Evolutionary conservation across 2,329 filamentous ascomycete genomes (phyloP), one percentile per base, ranked within the genome.

Genomic region (Alternaria postmessia): DNA sequence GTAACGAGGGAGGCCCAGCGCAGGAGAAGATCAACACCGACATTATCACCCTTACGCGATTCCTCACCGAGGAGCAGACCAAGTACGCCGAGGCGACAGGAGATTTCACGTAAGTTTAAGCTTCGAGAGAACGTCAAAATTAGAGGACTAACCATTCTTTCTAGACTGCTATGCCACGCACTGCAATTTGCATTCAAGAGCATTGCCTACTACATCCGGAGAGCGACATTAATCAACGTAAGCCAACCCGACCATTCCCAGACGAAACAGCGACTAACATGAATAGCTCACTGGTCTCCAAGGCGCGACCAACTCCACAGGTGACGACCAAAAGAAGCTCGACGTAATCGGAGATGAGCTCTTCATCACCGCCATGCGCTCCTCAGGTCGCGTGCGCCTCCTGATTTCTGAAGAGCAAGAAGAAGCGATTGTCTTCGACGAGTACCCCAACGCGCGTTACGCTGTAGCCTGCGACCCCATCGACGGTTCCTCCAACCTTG

Each of bases 171-270:
- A 61, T 97, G 93, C 86, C 95, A 99, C 80, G 94, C 95, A 62
- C 91, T 99, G 61, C 95, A 98, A 81, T 99, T 98, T 85, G 94
- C 95, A 67, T 99, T 99, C 90, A 99, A 99, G 86, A 96, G 93
- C 69, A 99, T 99, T 80, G 93, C 95, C 73, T 97, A 98, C 86
- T 99, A 97, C 85, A 99, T 99, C 81, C 94, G 94, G 74, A 91
- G 95, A 80, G 93, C 94, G 36, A 94, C 93, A 24, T 85, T 99
- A 67, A 94, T 98, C 83, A 97, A 97, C 85, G 79, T 81, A 69
- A 51, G 78, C 53, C 6, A 46, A 64, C 9, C 3, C 14, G 4
- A 14, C n/a, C 18, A 2, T n/a, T 9, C 6, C 7, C 16, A 30
- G 0, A 30, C 28, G 32, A 32, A 20, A 47, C 49, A 38, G 1